Percentiles rank a stretch among this genome's conserved stretches.
These are phyloP conservation scores for Exserohilum turcica DNA, from an alignment of 2,329 filamentous ascomycete species.

Conservation along the genomic window DNA sequence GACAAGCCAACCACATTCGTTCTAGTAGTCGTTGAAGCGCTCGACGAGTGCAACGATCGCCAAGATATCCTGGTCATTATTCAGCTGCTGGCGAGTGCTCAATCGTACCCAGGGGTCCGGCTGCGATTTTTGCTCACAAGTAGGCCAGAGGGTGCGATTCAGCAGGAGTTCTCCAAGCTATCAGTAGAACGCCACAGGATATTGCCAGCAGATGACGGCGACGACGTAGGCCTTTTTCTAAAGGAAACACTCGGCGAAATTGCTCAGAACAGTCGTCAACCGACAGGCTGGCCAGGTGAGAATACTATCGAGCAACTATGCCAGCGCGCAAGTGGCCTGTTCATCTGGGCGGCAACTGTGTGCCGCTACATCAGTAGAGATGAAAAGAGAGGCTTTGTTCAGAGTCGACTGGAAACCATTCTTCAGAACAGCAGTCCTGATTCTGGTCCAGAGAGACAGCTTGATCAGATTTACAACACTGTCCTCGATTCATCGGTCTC, in stretches of 20 bases:
- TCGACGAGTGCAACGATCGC: neutral
- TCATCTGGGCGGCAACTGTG: conserved; percentile 43
- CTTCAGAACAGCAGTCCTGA: too few species aligned
- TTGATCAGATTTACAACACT: too few species aligned
- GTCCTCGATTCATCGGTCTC: too few species aligned
- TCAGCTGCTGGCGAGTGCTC: neutral
- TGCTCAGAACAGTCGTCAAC: too few species aligned
- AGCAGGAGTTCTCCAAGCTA: too few species aligned
- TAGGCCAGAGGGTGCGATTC: neutral
- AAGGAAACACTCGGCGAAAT: too few species aligned
- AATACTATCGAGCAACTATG: too few species aligned
- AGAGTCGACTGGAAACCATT: too few species aligned
- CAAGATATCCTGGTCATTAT: neutral
- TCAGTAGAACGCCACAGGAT: neutral
- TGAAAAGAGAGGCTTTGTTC: neutral
- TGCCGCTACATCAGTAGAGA: conserved; percentile 26
- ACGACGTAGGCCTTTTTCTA: too few species aligned
- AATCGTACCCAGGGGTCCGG: neutral
- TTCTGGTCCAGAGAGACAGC: too few species aligned
- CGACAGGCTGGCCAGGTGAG: too few species aligned
- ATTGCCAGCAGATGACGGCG: too few species aligned
- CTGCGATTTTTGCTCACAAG: neutral
- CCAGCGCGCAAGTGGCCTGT: conserved; percentile 38
- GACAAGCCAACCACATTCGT: neutral
- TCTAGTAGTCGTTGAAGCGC: neutral